Percentiles rank a stretch among this genome's conserved stretches.
Conservation (phyloP, 805 yeast species). For the Candida gorgasii region DNA sequence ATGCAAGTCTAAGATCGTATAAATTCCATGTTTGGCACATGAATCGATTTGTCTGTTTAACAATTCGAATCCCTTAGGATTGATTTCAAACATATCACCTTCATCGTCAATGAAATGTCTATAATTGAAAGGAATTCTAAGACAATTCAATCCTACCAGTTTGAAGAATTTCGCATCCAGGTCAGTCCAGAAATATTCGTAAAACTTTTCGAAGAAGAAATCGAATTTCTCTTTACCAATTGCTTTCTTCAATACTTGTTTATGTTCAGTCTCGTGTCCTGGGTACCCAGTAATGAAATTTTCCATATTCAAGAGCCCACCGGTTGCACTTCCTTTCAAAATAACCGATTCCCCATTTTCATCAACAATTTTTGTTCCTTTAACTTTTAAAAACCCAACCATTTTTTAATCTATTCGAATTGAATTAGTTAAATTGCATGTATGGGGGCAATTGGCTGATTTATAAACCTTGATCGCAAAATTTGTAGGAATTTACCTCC, state of each 20-base stretch:
- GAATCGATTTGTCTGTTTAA: constrained; percentile 45
- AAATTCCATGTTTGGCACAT: constrained; percentile 48
- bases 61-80: constrained; percentile 45
- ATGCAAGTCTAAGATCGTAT: constrained; percentile 50
- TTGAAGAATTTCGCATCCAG: constrained; percentile 47
- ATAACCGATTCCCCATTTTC: constrained; percentile 38
- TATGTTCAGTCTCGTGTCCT: constrained; percentile 54
- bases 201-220: constrained; percentile 51
- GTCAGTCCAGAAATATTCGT: constrained; percentile 56
- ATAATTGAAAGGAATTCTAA: constrained; percentile 54
- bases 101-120: constrained; percentile 50
- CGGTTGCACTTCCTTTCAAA: constrained; percentile 49
- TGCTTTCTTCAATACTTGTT: constrained; percentile 35
- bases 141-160: constrained; percentile 44
- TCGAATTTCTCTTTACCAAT: constrained; percentile 51
- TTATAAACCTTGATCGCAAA: constrained; percentile 1
- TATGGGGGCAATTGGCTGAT: not conserved
- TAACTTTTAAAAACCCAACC: constrained; percentile 31
- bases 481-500: constrained; percentile 4
- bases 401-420: constrained; percentile 1
- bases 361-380: constrained; percentile 52
- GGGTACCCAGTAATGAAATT: constrained; percentile 58
- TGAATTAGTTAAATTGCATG: not conserved
- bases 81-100: constrained; percentile 43
- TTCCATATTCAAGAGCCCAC: constrained; percentile 57